These are phyloP conservation scores for Phytophthora citrophthora DNA, from an alignment of 352 stramenopile species.

Conservation along the genomic window DNA sequence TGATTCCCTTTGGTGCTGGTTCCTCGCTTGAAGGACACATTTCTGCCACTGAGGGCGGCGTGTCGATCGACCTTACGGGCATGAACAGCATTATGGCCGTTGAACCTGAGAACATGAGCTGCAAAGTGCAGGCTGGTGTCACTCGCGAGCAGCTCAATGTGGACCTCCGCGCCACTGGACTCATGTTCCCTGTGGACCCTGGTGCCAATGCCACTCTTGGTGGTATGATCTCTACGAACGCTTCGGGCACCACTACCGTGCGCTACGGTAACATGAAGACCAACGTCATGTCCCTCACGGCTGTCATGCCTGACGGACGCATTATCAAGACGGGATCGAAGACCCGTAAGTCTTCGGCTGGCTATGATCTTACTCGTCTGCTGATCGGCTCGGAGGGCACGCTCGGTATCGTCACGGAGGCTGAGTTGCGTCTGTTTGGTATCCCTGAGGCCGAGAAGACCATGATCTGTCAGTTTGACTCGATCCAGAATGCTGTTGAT, in stretches of 20 bases:
- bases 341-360: slow-evolving; percentile 96
- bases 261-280: slow-evolving; percentile 97
- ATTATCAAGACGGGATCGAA: slow-evolving; percentile 92
- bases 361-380: slow-evolving; percentile 96
- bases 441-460: slow-evolving; percentile 91
- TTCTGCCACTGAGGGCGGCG: slow-evolving; percentile 84
- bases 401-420: slow-evolving; percentile 94
- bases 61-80: slow-evolving; percentile 92
- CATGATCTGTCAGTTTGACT: slow-evolving; percentile 94
- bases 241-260: slow-evolving; percentile 91
- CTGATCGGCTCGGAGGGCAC: slow-evolving; percentile 96
- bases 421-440: slow-evolving; percentile 94
- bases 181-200: slow-evolving; percentile 98
- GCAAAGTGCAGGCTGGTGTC: slow-evolving; percentile 94
- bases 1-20: slow-evolving; percentile 95
- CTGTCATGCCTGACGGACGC: slow-evolving; percentile 89
- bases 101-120: slow-evolving; percentile 88
- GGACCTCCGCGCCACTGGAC: slow-evolving; percentile 83
- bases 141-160: slow-evolving; percentile 93
- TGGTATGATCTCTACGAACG: slow-evolving; percentile 95
- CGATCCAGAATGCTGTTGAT: slow-evolving; percentile 87
- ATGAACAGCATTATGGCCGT: slow-evolving; percentile 81
- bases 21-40: slow-evolving; percentile 97
- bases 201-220: slow-evolving; percentile 96
- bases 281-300: slow-evolving; percentile 94